phyloP scores from a whole-genome alignment of 768 basidiomycete species.

The Guyanaporus albipodus region DNA sequence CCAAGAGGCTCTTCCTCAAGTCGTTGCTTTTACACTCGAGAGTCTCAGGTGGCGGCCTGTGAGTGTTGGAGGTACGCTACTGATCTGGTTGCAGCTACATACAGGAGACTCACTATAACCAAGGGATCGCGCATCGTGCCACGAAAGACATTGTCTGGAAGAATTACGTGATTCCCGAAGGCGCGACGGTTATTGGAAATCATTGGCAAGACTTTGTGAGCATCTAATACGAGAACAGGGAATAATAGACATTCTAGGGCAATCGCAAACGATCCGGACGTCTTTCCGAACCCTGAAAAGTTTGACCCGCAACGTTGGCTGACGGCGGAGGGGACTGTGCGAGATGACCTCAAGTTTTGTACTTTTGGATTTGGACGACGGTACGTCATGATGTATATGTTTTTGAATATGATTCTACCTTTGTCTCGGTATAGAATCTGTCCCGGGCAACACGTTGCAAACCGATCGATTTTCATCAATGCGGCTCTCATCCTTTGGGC shows the following conservation, averaged over 20 bases:
- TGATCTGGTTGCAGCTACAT: too few species aligned
- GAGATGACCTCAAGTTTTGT: conserved; percentile 6
- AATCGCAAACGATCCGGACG: conserved; percentile 10
- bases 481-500: conserved; percentile 61
- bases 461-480: conserved; percentile 55
- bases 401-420: not conserved
- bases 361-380: conserved; percentile 7
- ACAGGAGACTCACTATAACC: too few species aligned
- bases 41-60: conserved; percentile 4
- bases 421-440: too few species aligned
- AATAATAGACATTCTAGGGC: conserved; percentile 1
- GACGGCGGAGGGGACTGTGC: not conserved
- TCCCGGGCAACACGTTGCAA: conserved; percentile 36
- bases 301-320: conserved; percentile 10
- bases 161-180: conserved; percentile 36
- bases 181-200: conserved; percentile 10
- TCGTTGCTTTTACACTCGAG: conserved; percentile 2
- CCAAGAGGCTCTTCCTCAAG: conserved; percentile 1
- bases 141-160: conserved; percentile 49
- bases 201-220: conserved; percentile 5
- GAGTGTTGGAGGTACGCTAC: not conserved
- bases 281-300: conserved; percentile 8
- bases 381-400: not conserved
- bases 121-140: conserved; percentile 59
- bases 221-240: not conserved